A percentile compares a stretch with the other conserved stretches of the same genome.
These are phyloP conservation scores for Pseudocercospora ulei DNA, from an alignment of 2,329 filamentous ascomycete species.

Conservation along the genomic window DNA sequence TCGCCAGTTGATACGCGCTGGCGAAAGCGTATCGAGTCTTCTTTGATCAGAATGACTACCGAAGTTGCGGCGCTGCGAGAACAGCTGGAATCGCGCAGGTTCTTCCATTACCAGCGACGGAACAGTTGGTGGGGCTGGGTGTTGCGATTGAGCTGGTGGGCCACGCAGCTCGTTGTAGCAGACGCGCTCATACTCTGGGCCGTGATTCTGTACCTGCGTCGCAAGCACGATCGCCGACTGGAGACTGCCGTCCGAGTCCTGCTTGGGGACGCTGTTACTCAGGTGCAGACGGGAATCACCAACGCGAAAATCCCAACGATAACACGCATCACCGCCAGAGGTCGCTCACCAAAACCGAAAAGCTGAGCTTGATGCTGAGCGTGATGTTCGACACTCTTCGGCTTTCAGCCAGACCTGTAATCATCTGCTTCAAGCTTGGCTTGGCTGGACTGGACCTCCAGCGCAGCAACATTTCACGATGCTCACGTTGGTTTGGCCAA, in stretches of 20 bases:
- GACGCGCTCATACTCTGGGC: constrained; percentile 59
- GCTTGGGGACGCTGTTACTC: constrained; percentile 42
- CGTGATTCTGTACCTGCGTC: constrained; percentile 62
- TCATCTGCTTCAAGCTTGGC: no score
- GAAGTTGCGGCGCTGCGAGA: constrained; percentile 88
- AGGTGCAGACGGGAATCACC: constrained; percentile 31
- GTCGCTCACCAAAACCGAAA: constrained; percentile 11
- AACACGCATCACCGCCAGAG: constrained; percentile 20
- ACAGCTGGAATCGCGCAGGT: constrained; percentile 68
- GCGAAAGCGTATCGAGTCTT: constrained; percentile 73
- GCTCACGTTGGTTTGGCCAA: no score
- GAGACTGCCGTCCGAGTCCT: constrained; percentile 64
- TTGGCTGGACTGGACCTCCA: no score
- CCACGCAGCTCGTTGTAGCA: constrained; percentile 62
- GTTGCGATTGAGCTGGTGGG: constrained; percentile 58
- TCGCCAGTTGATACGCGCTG: constrained; percentile 49
- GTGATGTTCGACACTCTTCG: no score
- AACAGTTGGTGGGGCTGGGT: constrained; percentile 60
- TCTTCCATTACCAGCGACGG: constrained; percentile 58
- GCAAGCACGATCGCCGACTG: constrained; percentile 58
- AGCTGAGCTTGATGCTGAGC: neutral
- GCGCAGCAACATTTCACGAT: no score
- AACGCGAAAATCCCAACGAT: constrained; percentile 32
- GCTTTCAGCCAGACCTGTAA: no score
- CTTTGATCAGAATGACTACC: constrained; percentile 78